A percentile compares a stretch with the other conserved stretches of the same genome.
These are phyloP conservation scores for Platanus orientalis DNA, from an alignment of 164 flowering plant species.

Conservation along the genomic window DNA sequence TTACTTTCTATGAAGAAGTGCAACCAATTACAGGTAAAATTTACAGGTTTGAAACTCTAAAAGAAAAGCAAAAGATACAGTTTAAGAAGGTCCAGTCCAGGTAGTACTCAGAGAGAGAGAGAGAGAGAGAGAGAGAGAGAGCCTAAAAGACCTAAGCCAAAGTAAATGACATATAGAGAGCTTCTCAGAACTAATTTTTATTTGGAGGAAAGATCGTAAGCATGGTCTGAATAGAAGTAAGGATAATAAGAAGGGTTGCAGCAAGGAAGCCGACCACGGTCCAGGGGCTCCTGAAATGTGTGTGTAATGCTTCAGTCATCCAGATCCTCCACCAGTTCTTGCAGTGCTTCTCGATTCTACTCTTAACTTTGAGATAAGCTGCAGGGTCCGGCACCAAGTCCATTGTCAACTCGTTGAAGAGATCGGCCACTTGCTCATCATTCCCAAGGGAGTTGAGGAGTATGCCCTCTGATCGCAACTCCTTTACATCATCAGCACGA, in stretches of 20 bases:
- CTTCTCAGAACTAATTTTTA: too few species aligned
- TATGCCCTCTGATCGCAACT: not conserved
- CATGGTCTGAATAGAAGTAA: not conserved
- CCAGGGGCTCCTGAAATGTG: constrained; percentile 13
- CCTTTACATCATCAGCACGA: constrained; percentile 10
- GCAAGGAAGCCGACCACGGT: not conserved
- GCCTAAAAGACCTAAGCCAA: too few species aligned
- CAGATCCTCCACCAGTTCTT: not conserved
- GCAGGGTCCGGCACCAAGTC: not conserved
- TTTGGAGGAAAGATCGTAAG: constrained; percentile 5
- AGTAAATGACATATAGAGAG: too few species aligned
- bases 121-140: too few species aligned
- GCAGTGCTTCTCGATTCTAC: not conserved
- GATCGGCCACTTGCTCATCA: constrained; percentile 12
- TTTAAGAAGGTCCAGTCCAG: too few species aligned
- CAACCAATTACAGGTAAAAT: too few species aligned
- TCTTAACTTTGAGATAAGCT: not conserved
- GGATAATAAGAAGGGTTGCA: not conserved
- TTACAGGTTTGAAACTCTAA: too few species aligned
- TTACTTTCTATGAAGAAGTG: too few species aligned
- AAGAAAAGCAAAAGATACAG: too few species aligned
- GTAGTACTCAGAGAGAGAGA: too few species aligned
- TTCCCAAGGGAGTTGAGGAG: constrained; percentile 11
- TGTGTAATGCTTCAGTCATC: not conserved
- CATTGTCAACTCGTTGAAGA: constrained; percentile 6